A percentile compares a stretch with the other conserved stretches of the same genome.
Conservation (phyloP, 2,329 filamentous ascomycete genomes). For the Penicillium expansum region DNA sequence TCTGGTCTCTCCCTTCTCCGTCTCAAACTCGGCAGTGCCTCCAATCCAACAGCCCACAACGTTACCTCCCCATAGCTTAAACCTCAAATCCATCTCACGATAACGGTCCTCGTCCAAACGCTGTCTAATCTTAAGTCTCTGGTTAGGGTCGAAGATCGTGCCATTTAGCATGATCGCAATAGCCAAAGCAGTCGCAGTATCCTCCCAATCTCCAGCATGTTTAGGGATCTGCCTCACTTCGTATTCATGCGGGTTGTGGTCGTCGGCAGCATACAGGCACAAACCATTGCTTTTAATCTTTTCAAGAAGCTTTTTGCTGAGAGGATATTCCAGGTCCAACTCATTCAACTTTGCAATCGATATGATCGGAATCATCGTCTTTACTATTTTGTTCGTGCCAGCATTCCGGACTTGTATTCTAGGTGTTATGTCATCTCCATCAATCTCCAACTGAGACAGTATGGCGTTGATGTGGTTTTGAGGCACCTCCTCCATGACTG, state of each 20-base stretch:
- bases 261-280: conserved; percentile 3
- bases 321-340: background rate
- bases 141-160: background rate
- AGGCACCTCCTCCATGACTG: background rate
- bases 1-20: background rate
- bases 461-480: background rate
- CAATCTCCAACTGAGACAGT: background rate
- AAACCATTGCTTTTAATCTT: conserved; percentile 6
- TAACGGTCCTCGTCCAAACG: background rate
- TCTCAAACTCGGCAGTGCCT: background rate
- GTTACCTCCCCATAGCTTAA: background rate
- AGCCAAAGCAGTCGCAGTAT: conserved; percentile 12
- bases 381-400: background rate
- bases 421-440: background rate
- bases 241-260: conserved; percentile 6
- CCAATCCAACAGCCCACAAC: conserved; percentile 14
- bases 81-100: conserved; percentile 5
- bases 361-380: conserved; percentile 7
- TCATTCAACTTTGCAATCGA: background rate
- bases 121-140: conserved; percentile 2
- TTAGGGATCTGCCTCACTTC: conserved; percentile 13
- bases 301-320: background rate
- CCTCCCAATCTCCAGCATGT: conserved; percentile 9
- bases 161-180: conserved; percentile 7
- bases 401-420: conserved; percentile 2